phyloP scores from a whole-genome alignment of 768 basidiomycete species.

The Leccinellum rugosiceps region DNA sequence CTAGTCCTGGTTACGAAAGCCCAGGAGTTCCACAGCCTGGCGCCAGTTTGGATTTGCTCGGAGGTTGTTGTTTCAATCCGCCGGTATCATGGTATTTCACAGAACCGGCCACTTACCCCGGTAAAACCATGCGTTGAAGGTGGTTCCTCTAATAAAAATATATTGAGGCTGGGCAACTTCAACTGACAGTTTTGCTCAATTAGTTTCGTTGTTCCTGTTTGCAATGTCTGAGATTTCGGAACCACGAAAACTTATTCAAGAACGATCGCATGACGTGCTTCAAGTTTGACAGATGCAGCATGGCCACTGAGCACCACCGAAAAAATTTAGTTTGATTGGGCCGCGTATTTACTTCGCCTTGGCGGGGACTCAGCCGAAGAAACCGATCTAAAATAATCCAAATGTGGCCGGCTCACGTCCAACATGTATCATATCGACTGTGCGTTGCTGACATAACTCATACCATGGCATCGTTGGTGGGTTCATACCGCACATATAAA shows the following conservation, averaged over 20 bases:
- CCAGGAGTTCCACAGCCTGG: background rate
- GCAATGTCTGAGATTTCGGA: background rate
- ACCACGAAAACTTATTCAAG: background rate
- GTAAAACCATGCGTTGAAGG: background rate
- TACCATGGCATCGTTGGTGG: background rate
- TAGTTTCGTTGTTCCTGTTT: background rate
- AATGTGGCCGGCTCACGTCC: background rate
- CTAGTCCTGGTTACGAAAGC: background rate
- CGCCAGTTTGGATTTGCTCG: background rate
- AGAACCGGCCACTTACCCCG: background rate
- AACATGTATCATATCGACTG: background rate
- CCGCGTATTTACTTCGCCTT: background rate
- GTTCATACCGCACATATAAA: constrained; percentile 5
- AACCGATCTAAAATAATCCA: background rate
- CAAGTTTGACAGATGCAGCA: background rate
- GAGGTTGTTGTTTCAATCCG: background rate
- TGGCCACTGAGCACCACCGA: background rate
- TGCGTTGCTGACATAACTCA: background rate
- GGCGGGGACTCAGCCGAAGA: background rate
- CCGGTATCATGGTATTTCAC: background rate
- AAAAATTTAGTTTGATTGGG: background rate
- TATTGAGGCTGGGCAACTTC: background rate
- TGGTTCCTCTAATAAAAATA: background rate
- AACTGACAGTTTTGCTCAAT: background rate
- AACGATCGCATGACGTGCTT: background rate